Evolutionary conservation across 176 grass and related monocot species (phyloP).

Genomic region (Hyparrhenia diplandra): DNA sequence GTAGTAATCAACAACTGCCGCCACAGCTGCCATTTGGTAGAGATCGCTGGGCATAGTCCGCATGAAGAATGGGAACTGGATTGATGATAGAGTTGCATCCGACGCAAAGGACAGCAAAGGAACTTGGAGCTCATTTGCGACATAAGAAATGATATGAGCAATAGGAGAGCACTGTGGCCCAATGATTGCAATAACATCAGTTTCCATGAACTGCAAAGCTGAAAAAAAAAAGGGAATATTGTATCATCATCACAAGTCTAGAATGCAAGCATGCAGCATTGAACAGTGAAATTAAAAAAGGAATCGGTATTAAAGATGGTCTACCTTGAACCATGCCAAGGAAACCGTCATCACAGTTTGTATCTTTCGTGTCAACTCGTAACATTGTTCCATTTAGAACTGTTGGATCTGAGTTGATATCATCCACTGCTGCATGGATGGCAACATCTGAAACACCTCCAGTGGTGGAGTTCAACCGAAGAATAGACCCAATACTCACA

Average conservation of each 20-base stretch:
- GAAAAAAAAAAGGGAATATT: neutral
- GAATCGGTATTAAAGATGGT: too few relatives aligned
- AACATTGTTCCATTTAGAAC: constrained; percentile 74
- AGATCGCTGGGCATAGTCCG: too few relatives aligned
- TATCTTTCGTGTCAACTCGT: constrained; percentile 42
- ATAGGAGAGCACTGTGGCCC: constrained; percentile 90
- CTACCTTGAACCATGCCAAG: constrained; percentile 88
- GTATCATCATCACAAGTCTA: constrained; percentile 26
- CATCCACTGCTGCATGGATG: constrained; percentile 68
- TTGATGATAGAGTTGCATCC: constrained; percentile 66
- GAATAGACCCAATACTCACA: constrained; percentile 74
- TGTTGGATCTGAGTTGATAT: constrained; percentile 74
- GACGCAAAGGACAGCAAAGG: constrained; percentile 83
- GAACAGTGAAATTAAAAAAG: neutral
- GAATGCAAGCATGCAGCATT: neutral
- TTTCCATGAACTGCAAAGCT: constrained; percentile 89
- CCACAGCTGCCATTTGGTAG: too few relatives aligned
- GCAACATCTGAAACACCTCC: constrained; percentile 68
- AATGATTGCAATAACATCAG: constrained; percentile 77
- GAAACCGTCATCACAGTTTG: constrained; percentile 81
- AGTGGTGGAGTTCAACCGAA: constrained; percentile 65
- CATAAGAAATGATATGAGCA: constrained; percentile 74
- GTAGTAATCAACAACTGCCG: too few relatives aligned
- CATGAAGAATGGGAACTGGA: too few relatives aligned
- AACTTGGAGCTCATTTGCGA: constrained; percentile 82